Evolutionary conservation across 257 asterid genomes (phyloP), one percentile per base, ranked within the genome.

Genomic region (Penstemon barbatus): DNA sequence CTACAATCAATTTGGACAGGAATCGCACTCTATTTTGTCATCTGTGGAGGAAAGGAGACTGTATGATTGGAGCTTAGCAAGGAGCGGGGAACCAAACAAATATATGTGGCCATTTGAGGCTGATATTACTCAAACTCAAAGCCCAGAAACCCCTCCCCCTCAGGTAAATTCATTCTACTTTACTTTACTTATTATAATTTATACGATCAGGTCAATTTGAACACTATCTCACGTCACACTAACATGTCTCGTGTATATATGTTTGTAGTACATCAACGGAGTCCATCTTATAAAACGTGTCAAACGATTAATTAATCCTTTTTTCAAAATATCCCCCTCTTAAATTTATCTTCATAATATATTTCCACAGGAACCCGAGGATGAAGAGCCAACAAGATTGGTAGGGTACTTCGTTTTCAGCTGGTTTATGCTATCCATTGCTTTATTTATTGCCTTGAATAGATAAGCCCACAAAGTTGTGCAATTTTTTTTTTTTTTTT

Each of bases 31-130:
- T 43, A 79, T 92, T 3, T 69, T 89, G 71, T 87, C 96, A 10
- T 11, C 87, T 10, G 83, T 69, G 6, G 91, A 86, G 57, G 98
- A 89, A 65, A 78, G 92, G 67, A 80, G 96, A 62, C 64, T 89
- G 49, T 89, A 92, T 46, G 97, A 92, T 82, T 92, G 96, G 97
- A 87, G 97, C 72, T 70, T 89, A 76, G 89, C 78, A 3, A 87
- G 98, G 66, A 80, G 43, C 33, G 88, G 71, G 51, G 77, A 75
- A 1, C 83, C 90, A 0, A 95, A 84, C 10, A 72, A 36, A 15
- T 92, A 83, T 40, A 52, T 57, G 66, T 89, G 98, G 98, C 97
- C 98, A 0, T 86, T 63, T 64, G 88, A 92, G 73, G 86, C 85
- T 49, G 97, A 92, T 72, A 83, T 49, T 0, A 81, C 89, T 63